Conservation (phyloP, 2,329 filamentous ascomycete genomes). For the Trichoderma brevicompactum region DNA sequence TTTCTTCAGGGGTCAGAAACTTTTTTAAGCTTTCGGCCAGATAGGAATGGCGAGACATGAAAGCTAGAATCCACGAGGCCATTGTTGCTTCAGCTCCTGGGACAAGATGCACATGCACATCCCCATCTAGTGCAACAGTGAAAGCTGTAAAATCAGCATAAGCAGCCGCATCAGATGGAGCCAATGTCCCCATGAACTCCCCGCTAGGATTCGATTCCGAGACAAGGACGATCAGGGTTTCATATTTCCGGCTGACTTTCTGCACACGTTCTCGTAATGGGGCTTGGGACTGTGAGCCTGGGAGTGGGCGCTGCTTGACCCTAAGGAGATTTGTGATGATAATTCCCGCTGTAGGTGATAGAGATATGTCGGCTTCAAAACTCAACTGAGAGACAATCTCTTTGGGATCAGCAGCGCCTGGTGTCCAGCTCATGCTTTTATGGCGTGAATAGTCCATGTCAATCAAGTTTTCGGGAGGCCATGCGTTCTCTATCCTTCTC, state of each 20-base stretch:
- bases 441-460: constrained; percentile 62
- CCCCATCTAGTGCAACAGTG: constrained; percentile 45
- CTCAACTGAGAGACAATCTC: constrained; percentile 45
- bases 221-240: constrained; percentile 69
- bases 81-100: constrained; percentile 56
- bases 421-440: constrained; percentile 35
- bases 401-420: constrained; percentile 27
- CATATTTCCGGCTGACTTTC: constrained; percentile 63
- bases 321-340: constrained; percentile 73
- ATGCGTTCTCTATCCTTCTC: constrained; percentile 53
- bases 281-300: constrained; percentile 49
- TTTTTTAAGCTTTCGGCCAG: constrained; percentile 38
- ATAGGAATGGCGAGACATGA: constrained; percentile 53
- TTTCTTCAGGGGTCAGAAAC: constrained; percentile 47
- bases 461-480: constrained; percentile 57
- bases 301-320: constrained; percentile 71
- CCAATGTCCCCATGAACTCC: constrained; percentile 48
- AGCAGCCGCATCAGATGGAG: constrained; percentile 48
- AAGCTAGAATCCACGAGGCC: constrained; percentile 58
- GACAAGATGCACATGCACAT: constrained; percentile 50
- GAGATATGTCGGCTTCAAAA: constrained; percentile 71
- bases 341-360: constrained; percentile 71
- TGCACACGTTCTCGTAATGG: constrained; percentile 61
- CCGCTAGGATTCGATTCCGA: constrained; percentile 54
- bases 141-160: constrained; percentile 59